Base-by-base conservation (phyloP, 306 rosid genomes). In the Prunus padus region DNA sequence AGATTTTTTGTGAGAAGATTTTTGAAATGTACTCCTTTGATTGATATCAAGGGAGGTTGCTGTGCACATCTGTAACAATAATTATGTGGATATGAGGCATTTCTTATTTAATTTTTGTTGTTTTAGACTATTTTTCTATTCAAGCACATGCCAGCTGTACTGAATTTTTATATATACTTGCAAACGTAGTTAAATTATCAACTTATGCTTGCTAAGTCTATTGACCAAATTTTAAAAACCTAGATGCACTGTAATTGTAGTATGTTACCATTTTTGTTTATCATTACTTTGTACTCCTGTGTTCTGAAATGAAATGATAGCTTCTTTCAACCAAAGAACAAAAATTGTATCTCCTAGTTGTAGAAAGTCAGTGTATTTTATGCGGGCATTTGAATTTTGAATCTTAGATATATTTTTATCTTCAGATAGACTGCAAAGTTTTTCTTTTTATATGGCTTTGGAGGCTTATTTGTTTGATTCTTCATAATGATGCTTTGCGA, bases 401-500 rank as follows among this genome's bases (percentile, higher is more conserved):
- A 37, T 37, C 42, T 37, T 8, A 37, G 9, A 37, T 37, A 37
- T 4, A 5, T 65, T 37, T 52, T 33, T 3, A 11, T 37, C 42
- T 16, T 37, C 40, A 8, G 19, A 65, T 40, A 45, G 25, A 25
- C 28, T 65, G 42, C 15, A 25, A 44, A 54, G 61, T 55, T 63
- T 45, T 65, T 72, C 76, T 73, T 61, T 44, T 33, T 26, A 60
- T 72, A 67, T 42, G 63, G 50, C 33, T 63, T 13, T 72, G 18
- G 70, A 66, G 54, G 56, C 57, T 77, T 40, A 49, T 80, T 71
- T 55, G 2, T 51, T 60, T 52, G 2, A 25, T 75, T 54, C 3
- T 85, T 49, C 68, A 30, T 86, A 69, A 52, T 69, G 64, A 82
- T 68, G 46, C 72, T 85, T 57, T 50, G 72, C 73, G 56, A 45